phyloP scores from a whole-genome alignment of 2,329 filamentous ascomycete genomes.

The Trichoderma cornu-damae region DNA sequence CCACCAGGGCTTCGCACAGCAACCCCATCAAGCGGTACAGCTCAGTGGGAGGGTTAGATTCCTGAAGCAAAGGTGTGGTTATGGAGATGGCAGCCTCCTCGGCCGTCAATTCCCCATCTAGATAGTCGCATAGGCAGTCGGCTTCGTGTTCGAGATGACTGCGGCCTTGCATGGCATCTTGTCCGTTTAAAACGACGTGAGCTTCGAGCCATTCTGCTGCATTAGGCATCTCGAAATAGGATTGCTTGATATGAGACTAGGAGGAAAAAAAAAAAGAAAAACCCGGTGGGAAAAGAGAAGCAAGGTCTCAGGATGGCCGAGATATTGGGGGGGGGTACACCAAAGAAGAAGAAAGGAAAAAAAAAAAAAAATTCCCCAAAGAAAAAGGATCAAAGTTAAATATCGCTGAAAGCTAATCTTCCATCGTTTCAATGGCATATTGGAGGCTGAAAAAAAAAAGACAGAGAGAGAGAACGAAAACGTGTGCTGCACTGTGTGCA shows the following conservation, averaged over 20 bases:
- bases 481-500: background rate
- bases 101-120: background rate
- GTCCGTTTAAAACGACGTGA: background rate
- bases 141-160: background rate
- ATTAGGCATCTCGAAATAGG: background rate
- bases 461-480: too few relatives aligned
- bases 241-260: background rate
- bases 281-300: too few relatives aligned
- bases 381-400: too few relatives aligned
- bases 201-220: background rate
- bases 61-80: background rate
- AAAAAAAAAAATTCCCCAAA: too few relatives aligned
- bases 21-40: background rate
- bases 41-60: background rate
- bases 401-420: background rate
- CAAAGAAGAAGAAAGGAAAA: too few relatives aligned
- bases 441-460: background rate
- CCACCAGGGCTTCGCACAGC: slow-evolving; percentile 1
- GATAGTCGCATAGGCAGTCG: background rate
- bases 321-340: too few relatives aligned
- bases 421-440: background rate
- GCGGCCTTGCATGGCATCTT: background rate
- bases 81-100: background rate
- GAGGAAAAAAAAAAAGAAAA: background rate
- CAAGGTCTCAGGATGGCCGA: too few relatives aligned